Evolutionary conservation across 2,329 filamentous ascomycete genomes (phyloP).

Genomic region (Fusarium secorum): DNA sequence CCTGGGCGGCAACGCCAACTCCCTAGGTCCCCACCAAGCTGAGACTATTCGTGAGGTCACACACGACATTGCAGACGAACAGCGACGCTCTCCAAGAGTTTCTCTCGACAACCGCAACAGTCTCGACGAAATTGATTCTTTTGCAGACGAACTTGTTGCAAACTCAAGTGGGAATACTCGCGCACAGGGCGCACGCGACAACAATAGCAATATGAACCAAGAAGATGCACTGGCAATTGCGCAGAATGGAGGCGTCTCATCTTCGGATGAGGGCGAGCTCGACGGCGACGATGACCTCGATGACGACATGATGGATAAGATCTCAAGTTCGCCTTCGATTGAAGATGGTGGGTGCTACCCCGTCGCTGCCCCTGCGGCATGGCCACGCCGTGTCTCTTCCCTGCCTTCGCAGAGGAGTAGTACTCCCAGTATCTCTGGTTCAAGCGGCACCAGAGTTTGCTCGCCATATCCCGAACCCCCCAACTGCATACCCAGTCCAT

Average conservation of each 20-base stretch:
- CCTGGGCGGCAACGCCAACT: conserved; percentile 49
- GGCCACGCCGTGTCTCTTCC: conserved; percentile 56
- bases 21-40: conserved; percentile 82
- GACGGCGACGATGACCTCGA: conserved; percentile 78
- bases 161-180: conserved; percentile 45
- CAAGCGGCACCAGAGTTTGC: conserved; percentile 38
- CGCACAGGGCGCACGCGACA: conserved; percentile 25
- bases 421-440: conserved; percentile 38
- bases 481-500: conserved; percentile 40
- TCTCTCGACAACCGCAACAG: conserved; percentile 59
- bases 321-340: conserved; percentile 98
- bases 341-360: conserved; percentile 90
- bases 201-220: conserved; percentile 50
- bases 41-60: conserved; percentile 82
- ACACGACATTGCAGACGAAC: conserved; percentile 78
- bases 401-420: conserved; percentile 48
- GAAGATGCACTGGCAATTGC: conserved; percentile 67
- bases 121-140: conserved; percentile 53
- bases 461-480: conserved; percentile 54
- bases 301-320: conserved; percentile 97
- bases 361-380: conserved; percentile 47
- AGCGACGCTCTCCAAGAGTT: conserved; percentile 68
- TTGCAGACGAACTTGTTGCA: conserved; percentile 55
- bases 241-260: conserved; percentile 65
- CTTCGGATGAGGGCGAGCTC: conserved; percentile 68